Base-by-base conservation (phyloP, 139 green algal species). In the Mychonastes homosphaera region DNA sequence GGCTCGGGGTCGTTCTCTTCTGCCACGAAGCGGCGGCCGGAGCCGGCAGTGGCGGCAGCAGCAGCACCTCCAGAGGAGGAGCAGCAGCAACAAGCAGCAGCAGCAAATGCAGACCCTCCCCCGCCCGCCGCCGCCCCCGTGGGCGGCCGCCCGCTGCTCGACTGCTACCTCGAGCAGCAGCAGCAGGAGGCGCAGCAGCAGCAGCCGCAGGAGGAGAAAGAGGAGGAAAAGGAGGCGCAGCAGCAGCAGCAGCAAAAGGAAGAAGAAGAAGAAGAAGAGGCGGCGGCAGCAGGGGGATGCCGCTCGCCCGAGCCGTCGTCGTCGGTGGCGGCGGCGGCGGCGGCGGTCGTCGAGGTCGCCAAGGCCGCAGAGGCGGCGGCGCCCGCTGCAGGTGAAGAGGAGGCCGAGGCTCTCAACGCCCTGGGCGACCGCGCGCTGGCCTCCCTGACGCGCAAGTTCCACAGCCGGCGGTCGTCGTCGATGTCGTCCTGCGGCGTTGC, bases 391-490 rank as follows among this genome's bases (percentile, higher is more conserved):
- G 35, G 53, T 24, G 57, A 65, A 35, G 34, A 21, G 7, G 58
- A 46, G 29, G 58, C 58, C 24, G 58, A 57, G 35, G 58, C 45
- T 21, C 47, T 65, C 16, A 65, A 46, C 15, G 38, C 49, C 27
- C 33, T 65, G 34, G 58, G 58, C 28, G 58, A 65, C n/a, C 33
- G 16, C 18, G 58, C 58, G 6, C 27, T 65, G 9, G 58, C 56
- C 27, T 46, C 58, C 6, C 35, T 65, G 9, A 65, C 46, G 4
- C 50, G 58, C 21, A 65, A 65, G 35, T 35, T 65, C 16, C 47
- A 65, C 58, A 58, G 46, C 33, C 57, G 57, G 34, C 48, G 34
- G 2, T 65, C 58, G 4, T 56, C 46, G 32, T 28, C 34, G 8
- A 55, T 23, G 43, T 39, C 21, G 21, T 38, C 43, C 43, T 27